Evolutionary conservation across 2,329 filamentous ascomycete species (phyloP), one percentile per base, ranked within the genome.

Genomic region (Ophiostoma himal-ulmi): DNA sequence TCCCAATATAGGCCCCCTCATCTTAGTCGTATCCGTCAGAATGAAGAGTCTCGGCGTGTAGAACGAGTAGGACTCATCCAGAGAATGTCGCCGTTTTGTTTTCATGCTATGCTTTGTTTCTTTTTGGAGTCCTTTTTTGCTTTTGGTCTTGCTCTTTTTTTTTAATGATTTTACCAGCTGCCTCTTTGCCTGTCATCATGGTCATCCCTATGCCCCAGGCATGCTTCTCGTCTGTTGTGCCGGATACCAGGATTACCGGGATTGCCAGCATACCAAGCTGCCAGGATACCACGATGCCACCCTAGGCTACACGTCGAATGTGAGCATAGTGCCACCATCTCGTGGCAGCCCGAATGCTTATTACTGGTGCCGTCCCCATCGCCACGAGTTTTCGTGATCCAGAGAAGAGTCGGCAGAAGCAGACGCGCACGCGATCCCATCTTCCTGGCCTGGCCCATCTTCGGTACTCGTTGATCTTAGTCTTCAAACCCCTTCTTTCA

Each of bases 381-480:
- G 44, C 44, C 44, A 48, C 44, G 52, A 57, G 52, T 57, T 48
- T 3, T 5, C 52, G 52, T 57, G n/a, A 30, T 57, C 52, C 10
- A 57, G 8, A 54, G 48, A 20, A 39, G 14, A 22, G 44, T 20
- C 44, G 13, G 44, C 44, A 48, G 13, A 48, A 48, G 44, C 44
- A 48, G 14, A 48, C 44, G 44, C 44, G 26, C n/a, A 22, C n/a
- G 52, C 52, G 48, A 7, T 54, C 6, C 44, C 48, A n/a, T 54
- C 48, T 5, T 54, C 48, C 52, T 26, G 44, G n/a, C 44, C 44
- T 39, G 44, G 7, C 52, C 52, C 52, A 57, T 57, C 52, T 48
- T 57, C 52, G 52, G 52, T 57, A 57, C 52, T 57, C 52, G 52
- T 17, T 57, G 52, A 57, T 57, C 52, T 57, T 57, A 57, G 52